Evolutionary conservation across 306 rosid species (phyloP), one percentile per base, ranked within the genome.

Genomic region (Corylus avellana): DNA sequence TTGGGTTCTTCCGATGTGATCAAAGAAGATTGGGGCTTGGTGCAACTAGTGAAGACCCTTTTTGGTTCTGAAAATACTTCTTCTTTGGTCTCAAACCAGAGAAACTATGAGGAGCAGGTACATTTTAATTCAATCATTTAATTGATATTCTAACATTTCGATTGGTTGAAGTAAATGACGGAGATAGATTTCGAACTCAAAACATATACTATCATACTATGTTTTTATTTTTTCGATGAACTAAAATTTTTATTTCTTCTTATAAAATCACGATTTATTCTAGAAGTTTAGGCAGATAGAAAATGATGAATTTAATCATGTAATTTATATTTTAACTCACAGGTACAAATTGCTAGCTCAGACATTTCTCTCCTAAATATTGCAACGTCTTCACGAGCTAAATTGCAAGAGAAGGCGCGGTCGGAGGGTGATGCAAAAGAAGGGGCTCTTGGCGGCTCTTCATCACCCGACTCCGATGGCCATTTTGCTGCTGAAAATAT

Each of bases 1-100:
- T 29, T 88, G 17, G 92, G 86, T 48, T 86, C 92, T 51, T 55
- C 58, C 47, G 73, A 84, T 4, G 29, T 78, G 78, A 73, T 84
- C 39, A 49, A 44, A 20, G 77, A 82, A 25, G 87, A 84, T 35
- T 80, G 84, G 85, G 27, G 73, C 1, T 59, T 88, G 20, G 63
- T 83, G 0, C 85, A 82, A 14, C 47, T 46, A 20, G 85, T 74
- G 6, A 84, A 82, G 48, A 75, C 87, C 4, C 72, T 86, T 55
- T 82, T 86, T 17, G 72, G 27, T 50, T 62, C 64, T 35, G 71
- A 37, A 39, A 18, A 13, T 44, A 42, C 51, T 18, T 16, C 14
- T n/a, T 17, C 51, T 11, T 7, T 18, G 12, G 17, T 59, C 72
- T 32, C 53, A 9, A 72, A 69, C 22, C 62, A 13, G 12, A 4